phyloP scores from a whole-genome alignment of 2,329 filamentous ascomycete genomes.

The Talaromyces atroroseus region DNA sequence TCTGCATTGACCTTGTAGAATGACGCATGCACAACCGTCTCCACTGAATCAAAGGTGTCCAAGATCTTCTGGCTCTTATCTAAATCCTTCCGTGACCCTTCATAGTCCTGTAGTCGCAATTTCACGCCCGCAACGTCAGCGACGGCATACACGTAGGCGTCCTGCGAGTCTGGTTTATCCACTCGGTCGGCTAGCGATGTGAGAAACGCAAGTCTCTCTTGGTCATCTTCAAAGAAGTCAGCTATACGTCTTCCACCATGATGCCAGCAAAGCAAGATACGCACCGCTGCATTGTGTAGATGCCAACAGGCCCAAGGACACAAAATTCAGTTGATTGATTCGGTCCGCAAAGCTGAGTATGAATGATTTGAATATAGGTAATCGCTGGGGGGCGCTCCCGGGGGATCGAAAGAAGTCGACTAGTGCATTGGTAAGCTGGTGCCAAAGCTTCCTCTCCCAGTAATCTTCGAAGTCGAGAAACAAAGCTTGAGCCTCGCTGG shows the following conservation, averaged over 20 bases:
- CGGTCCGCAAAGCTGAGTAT: slow-evolving; percentile 95
- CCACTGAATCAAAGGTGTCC: slow-evolving; percentile 88
- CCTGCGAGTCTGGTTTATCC: slow-evolving; percentile 85
- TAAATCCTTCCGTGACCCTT: slow-evolving; percentile 79
- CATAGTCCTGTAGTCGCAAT: slow-evolving; percentile 69
- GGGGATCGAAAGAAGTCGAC: slow-evolving; percentile 81
- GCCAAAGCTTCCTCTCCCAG: slow-evolving; percentile 99
- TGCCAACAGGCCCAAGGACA: slow-evolving; percentile 80
- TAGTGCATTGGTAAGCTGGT: slow-evolving; percentile 88
- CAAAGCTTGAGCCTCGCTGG: slow-evolving; percentile 78
- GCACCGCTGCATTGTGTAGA: slow-evolving; percentile 64
- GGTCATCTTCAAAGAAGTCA: slow-evolving; percentile 58
- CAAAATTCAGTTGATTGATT: slow-evolving; percentile 98
- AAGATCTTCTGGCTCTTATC: slow-evolving; percentile 82
- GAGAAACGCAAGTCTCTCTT: slow-evolving; percentile 81
- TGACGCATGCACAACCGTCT: slow-evolving; percentile 88
- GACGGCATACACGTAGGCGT: slow-evolving; percentile 90
- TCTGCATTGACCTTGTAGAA: slow-evolving; percentile 95
- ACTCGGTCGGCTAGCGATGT: slow-evolving; percentile 79
- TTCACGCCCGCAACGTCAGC: slow-evolving; percentile 86
- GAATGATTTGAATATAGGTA: slow-evolving; percentile 90
- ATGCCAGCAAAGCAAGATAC: slow-evolving; percentile 10
- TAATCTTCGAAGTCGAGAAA: slow-evolving; percentile 91
- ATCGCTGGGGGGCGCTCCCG: slow-evolving; percentile 74
- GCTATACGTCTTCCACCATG: not conserved